phyloP scores from a whole-genome alignment of 2,329 filamentous ascomycete species.

The Graphium sp. region DNA sequence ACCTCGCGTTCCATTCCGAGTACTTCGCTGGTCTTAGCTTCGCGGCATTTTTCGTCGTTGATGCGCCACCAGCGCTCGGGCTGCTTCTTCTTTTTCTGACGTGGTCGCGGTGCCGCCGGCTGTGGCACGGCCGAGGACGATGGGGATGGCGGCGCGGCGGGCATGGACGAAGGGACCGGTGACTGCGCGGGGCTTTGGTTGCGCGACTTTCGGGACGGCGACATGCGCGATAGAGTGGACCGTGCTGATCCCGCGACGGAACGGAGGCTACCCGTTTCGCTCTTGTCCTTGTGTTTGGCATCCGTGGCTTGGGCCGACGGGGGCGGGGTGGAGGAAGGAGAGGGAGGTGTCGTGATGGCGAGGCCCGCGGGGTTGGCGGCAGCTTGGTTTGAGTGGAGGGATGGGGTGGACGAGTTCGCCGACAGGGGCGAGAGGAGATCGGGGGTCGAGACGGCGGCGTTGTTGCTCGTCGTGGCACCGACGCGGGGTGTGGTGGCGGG shows the following conservation, averaged over 20 bases:
- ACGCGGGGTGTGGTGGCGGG: slow-evolving; percentile 30
- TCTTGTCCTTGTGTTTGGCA: slow-evolving; percentile 16
- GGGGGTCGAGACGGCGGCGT: slow-evolving; percentile 26
- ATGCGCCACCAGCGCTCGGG: slow-evolving; percentile 88
- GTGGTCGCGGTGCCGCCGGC: slow-evolving; percentile 2
- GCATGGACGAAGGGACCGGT: slow-evolving; percentile 5
- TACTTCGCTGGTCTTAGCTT: slow-evolving; percentile 83
- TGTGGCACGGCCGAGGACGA: slow-evolving; percentile 8
- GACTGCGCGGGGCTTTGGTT: slow-evolving; percentile 9
- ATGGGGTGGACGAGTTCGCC: slow-evolving; percentile 17
- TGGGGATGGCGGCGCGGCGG: slow-evolving; percentile 8
- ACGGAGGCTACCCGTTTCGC: slow-evolving; percentile 33
- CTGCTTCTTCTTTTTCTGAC: slow-evolving; percentile 32
- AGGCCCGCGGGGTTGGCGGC: slow-evolving; percentile 8
- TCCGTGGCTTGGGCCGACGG: background rate
- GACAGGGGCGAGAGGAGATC: slow-evolving; percentile 25
- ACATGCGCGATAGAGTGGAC: slow-evolving; percentile 30
- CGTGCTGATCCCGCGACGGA: slow-evolving; percentile 40
- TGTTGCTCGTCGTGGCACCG: slow-evolving; percentile 12
- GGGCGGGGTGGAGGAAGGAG: background rate
- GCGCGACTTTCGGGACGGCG: slow-evolving; percentile 17
- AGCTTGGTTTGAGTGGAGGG: slow-evolving; percentile 14
- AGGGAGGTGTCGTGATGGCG: slow-evolving; percentile 3
- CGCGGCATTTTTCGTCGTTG: slow-evolving; percentile 91
- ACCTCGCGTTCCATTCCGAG: slow-evolving; percentile 90